Evolutionary conservation across 2,329 filamentous ascomycete genomes (phyloP).

Genomic region (Phyllachora maydis): DNA sequence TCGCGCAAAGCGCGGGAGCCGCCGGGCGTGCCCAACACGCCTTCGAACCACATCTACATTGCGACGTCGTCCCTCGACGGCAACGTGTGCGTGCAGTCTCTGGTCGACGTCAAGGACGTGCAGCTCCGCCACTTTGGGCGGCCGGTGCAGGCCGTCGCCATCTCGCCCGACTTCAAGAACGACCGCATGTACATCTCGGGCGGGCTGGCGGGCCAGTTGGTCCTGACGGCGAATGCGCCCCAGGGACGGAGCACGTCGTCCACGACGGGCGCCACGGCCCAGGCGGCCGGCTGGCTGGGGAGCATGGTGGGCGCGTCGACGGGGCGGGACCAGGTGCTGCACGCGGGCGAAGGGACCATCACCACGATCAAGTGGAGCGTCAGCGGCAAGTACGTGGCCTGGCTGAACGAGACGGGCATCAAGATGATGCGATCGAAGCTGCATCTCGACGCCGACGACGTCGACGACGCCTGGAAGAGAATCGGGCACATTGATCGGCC

Average conservation of each 20-base stretch:
- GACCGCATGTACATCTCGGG: constrained; percentile 83
- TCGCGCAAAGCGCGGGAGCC: constrained; percentile 30
- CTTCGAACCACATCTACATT: constrained; percentile 83
- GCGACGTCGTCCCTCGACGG: constrained; percentile 90
- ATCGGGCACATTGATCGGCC: constrained; percentile 85
- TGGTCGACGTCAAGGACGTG: constrained; percentile 78
- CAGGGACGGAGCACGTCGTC: constrained; percentile 72
- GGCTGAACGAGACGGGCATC: constrained; percentile 93
- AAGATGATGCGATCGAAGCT: constrained; percentile 92
- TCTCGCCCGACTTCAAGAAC: constrained; percentile 88
- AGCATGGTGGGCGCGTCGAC: constrained; percentile 64
- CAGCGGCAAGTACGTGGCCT: constrained; percentile 79
- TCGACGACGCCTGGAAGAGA: constrained; percentile 80
- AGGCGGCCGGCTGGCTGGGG: constrained; percentile 80
- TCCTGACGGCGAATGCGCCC: constrained; percentile 67
- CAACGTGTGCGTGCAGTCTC: constrained; percentile 77
- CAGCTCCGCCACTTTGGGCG: constrained; percentile 82
- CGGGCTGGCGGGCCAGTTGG: constrained; percentile 68
- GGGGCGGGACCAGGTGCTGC: constrained; percentile 70
- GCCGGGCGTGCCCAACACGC: constrained; percentile 43
- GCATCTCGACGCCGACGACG: constrained; percentile 54
- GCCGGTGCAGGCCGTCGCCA: constrained; percentile 73
- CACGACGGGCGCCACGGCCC: constrained; percentile 63
- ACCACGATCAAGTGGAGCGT: constrained; percentile 88
- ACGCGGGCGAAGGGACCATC: constrained; percentile 82